These are phyloP conservation scores for Ilyonectria sp. DNA, from an alignment of 2,329 filamentous ascomycete genomes.

Conservation along the genomic window DNA sequence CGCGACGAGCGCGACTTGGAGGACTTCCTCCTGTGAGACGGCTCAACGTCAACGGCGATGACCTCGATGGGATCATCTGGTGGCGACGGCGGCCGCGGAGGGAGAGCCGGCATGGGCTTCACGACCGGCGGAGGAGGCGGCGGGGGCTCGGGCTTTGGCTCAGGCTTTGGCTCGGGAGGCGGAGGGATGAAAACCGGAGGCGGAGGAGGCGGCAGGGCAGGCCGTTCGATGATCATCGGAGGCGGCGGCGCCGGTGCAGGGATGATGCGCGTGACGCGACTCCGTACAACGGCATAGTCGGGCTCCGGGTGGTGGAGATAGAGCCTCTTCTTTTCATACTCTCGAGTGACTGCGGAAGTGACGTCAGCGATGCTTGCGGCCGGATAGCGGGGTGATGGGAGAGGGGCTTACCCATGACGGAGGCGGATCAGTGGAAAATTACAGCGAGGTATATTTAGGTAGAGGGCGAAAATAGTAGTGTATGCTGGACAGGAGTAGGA, in stretches of 20 bases:
- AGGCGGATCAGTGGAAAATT: conserved; percentile 22
- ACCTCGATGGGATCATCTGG: conserved; percentile 55
- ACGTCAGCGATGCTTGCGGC: conserved; percentile 44
- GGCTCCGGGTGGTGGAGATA: conserved; percentile 59
- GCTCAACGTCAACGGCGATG: conserved; percentile 57
- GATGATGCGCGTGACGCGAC: conserved; percentile 57
- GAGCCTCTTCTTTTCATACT: conserved; percentile 59
- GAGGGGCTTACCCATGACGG: conserved; percentile 45
- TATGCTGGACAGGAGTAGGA: not conserved
- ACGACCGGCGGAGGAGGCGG: conserved; percentile 45
- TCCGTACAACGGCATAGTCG: conserved; percentile 55
- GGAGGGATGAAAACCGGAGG: conserved; percentile 33
- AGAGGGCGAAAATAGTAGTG: conserved; percentile 15
- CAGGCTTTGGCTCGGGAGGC: conserved; percentile 20
- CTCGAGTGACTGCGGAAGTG: conserved; percentile 45
- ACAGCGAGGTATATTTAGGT: conserved; percentile 15
- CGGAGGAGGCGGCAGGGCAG: conserved; percentile 45
- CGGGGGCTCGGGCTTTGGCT: conserved; percentile 35
- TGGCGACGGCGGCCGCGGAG: conserved; percentile 43
- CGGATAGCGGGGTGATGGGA: conserved; percentile 17
- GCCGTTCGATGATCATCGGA: conserved; percentile 37
- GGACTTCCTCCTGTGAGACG: conserved; percentile 46
- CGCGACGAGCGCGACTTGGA: conserved; percentile 50
- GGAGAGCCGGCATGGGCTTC: conserved; percentile 41
- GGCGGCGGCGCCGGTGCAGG: conserved; percentile 52